Evolutionary conservation across 2,329 filamentous ascomycete species (phyloP).

Genomic region (Thielaviopsis euricoi): DNA sequence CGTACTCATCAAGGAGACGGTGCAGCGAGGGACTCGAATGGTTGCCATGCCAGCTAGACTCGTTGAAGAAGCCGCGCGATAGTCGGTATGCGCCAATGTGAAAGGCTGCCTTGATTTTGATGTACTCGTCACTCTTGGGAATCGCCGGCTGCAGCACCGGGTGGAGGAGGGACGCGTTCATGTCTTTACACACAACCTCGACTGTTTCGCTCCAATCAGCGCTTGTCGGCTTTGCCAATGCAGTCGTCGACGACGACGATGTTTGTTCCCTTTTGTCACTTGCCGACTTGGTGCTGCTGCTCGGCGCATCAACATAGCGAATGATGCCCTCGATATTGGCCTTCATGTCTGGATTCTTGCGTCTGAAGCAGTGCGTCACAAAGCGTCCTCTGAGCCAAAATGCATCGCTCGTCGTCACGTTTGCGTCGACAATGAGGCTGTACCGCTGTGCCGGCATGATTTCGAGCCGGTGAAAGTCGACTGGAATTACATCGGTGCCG

Average conservation of each 20-base stretch:
- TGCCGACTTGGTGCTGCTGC: background rate
- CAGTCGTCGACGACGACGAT: background rate
- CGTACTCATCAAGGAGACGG: slow-evolving; percentile 18
- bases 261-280: background rate
- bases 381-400: slow-evolving; percentile 48
- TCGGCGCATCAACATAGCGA: slow-evolving; percentile 16
- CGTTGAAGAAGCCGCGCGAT: slow-evolving; percentile 37
- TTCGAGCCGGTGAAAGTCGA: slow-evolving; percentile 42
- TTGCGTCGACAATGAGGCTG: slow-evolving; percentile 46
- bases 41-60: slow-evolving; percentile 29
- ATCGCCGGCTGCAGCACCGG: slow-evolving; percentile 21
- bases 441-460: slow-evolving; percentile 57
- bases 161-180: slow-evolving; percentile 31
- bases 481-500: slow-evolving; percentile 47
- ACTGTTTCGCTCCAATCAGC: slow-evolving; percentile 33
- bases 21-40: slow-evolving; percentile 21
- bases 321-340: slow-evolving; percentile 19
- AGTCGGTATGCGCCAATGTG: slow-evolving; percentile 37
- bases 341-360: slow-evolving; percentile 18
- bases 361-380: slow-evolving; percentile 24
- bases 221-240: slow-evolving; percentile 19
- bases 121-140: slow-evolving; percentile 23
- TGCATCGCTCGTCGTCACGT: slow-evolving; percentile 32
- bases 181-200: slow-evolving; percentile 33
- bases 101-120: slow-evolving; percentile 35